These are phyloP conservation scores for Salix caprea DNA, from an alignment of 345 rosid species.

Conservation along the genomic window DNA sequence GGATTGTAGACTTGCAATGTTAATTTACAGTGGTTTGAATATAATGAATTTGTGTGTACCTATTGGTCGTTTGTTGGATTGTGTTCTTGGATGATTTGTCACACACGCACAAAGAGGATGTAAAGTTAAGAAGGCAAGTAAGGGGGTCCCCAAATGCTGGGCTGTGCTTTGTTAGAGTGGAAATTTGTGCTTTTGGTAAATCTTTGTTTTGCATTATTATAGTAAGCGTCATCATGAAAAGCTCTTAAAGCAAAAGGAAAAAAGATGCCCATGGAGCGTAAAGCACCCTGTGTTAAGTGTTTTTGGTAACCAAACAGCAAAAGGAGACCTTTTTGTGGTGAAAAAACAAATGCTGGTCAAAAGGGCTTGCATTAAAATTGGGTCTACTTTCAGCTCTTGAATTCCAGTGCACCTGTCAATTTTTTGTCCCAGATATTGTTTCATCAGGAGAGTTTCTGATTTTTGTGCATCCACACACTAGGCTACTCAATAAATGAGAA, in stretches of 20 bases:
- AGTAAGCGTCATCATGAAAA: constrained; percentile 36
- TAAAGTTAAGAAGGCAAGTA: constrained; percentile 8
- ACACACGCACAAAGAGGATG: neutral
- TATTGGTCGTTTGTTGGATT: neutral
- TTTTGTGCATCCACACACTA: neutral
- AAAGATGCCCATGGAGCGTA: constrained; percentile 29
- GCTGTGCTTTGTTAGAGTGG: constrained; percentile 22
- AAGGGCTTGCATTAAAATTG: constrained; percentile 28
- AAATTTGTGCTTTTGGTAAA: constrained; percentile 24
- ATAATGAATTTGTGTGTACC: constrained; percentile 4
- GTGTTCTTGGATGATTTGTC: neutral
- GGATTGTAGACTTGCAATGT: neutral
- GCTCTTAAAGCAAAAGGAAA: constrained; percentile 35
- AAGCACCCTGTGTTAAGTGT: constrained; percentile 19
- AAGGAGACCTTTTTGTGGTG: constrained; percentile 33
- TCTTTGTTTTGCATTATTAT: constrained; percentile 23
- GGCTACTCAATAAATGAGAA: neutral
- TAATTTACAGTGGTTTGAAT: neutral
- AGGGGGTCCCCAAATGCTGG: constrained; percentile 20
- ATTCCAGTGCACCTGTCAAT: neutral
- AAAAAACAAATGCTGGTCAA: constrained; percentile 23
- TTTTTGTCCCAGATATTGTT: neutral
- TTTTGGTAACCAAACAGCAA: constrained; percentile 30
- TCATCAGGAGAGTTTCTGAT: neutral
- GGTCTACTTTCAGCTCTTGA: constrained; percentile 17